Evolutionary conservation across 768 basidiomycete genomes (phyloP), one percentile per base, ranked within the genome.

Genomic region (Phaeotremella skinneri): DNA sequence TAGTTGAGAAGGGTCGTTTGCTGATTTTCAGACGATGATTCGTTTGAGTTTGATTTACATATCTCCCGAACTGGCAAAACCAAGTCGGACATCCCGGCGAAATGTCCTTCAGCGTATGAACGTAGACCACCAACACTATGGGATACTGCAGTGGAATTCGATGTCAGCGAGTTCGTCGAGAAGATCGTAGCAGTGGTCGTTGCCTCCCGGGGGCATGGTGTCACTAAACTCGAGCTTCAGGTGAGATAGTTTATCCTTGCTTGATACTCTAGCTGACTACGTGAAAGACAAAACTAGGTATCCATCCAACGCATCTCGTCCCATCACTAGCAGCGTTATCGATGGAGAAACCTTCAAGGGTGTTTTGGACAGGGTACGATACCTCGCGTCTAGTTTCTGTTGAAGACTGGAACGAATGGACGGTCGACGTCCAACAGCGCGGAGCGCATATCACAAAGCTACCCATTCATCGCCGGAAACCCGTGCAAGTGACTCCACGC

Each of bases 321-420:
- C 23, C 27, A 26, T 50, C 62, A 5, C 51, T 63, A 3, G 66
- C 66, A 0, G 23, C 34, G 2, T 32, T 69, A 5, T 41, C 45
- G 25, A 3, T 20, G 20, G n/a, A 47, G 25, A 11, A 53, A 45
- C 49, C 58, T 2, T 51, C 45, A 21, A 23, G 29, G 29, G 59
- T 67, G 2, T 69, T 66, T 49, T 71, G 69, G 66, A 59, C 68
- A 11, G 70, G 70, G n/a, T 72, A 70, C 55, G 70, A 72, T 37
- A 63, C 61, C 13, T 52, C 73, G 31, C 57, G 70, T 25, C 61
- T 74, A 16, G 60, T 74, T 3, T 45, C 29, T 17, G n/a, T 3
- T 0, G 27, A 56, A 0, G 47, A 55, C 26, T 56, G 58, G 58
- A 20, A 49, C 4, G 20, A 30, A 25, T 70, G 70, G 70, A 54